Conservation (phyloP, 352 stramenopile genomes). For the Phytophthora citricola region DNA sequence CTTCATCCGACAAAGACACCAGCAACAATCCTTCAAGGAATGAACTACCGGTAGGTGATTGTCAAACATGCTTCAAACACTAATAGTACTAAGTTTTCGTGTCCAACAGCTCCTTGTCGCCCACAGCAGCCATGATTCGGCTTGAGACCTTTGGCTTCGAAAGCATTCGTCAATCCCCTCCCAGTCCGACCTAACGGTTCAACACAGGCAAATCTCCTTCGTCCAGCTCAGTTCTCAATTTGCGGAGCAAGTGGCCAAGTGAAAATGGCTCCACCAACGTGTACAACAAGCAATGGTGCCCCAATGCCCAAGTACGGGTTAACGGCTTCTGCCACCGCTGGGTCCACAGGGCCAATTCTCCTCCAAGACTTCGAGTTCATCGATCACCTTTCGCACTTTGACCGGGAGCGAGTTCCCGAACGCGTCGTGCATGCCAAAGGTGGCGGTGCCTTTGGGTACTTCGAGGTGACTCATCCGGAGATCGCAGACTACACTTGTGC, state of each 20-base stretch:
- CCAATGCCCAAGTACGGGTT: constrained; percentile 36
- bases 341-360: constrained; percentile 24
- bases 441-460: constrained; percentile 91
- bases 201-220: not conserved
- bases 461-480: constrained; percentile 82
- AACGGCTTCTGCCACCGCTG: constrained; percentile 37
- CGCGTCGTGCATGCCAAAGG: constrained; percentile 49
- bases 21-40: no score
- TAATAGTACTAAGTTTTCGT: not conserved
- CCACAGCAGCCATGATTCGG: not conserved
- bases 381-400: constrained; percentile 45
- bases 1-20: no score
- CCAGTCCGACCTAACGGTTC: constrained; percentile 10
- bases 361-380: constrained; percentile 45
- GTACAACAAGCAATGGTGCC: constrained; percentile 39
- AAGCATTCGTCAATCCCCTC: not conserved
- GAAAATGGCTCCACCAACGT: constrained; percentile 30
- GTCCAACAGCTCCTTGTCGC: not conserved
- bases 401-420: constrained; percentile 41
- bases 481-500: constrained; percentile 77
- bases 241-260: constrained; percentile 8
- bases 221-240: constrained; percentile 14
- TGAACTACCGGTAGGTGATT: no score
- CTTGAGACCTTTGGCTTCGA: not conserved
- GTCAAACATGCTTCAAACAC: not conserved